A percentile compares a stretch with the other conserved stretches of the same genome.
phyloP scores from a whole-genome alignment of 768 basidiomycete genomes.

The Polyporus arcularius region DNA sequence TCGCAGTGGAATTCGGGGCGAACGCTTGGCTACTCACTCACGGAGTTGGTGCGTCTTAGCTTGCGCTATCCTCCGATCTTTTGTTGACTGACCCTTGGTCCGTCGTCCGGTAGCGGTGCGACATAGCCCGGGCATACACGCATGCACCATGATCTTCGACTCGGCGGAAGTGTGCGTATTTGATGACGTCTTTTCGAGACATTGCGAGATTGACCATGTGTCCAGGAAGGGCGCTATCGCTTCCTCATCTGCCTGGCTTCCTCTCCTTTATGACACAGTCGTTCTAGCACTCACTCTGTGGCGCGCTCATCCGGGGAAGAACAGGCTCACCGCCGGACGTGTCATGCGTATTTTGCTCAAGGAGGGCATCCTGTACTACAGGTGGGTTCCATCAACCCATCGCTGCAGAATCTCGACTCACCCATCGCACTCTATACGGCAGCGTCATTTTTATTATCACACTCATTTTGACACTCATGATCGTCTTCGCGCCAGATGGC shows the following conservation, averaged over 20 bases:
- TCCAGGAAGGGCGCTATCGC: slow-evolving; percentile 24
- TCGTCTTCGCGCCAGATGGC: slow-evolving; percentile 30
- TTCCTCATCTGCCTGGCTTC: slow-evolving; percentile 42
- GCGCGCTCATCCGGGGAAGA: slow-evolving; percentile 29
- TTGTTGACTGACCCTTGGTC: not conserved
- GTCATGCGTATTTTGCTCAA: slow-evolving; percentile 30
- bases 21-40: slow-evolving; percentile 56
- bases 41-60: slow-evolving; percentile 45
- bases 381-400: slow-evolving; percentile 16
- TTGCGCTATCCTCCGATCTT: not conserved
- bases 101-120: slow-evolving; percentile 14
- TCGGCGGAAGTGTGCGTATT: slow-evolving; percentile 1
- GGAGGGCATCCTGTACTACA: slow-evolving; percentile 39
- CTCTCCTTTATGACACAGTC: slow-evolving; percentile 41
- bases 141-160: slow-evolving; percentile 43
- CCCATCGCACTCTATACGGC: not conserved
- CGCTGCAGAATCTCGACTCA: not conserved
- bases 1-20: slow-evolving; percentile 44
- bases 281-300: slow-evolving; percentile 36
- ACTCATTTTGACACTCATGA: slow-evolving; percentile 41
- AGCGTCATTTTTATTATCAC: slow-evolving; percentile 43
- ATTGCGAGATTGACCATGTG: too few relatives aligned
- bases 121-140: slow-evolving; percentile 26
- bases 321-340: slow-evolving; percentile 18
- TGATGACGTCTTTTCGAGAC: too few relatives aligned